phyloP scores from a whole-genome alignment of 1,284 basidiomycete genomes.

The Trichosporon sp. region DNA sequence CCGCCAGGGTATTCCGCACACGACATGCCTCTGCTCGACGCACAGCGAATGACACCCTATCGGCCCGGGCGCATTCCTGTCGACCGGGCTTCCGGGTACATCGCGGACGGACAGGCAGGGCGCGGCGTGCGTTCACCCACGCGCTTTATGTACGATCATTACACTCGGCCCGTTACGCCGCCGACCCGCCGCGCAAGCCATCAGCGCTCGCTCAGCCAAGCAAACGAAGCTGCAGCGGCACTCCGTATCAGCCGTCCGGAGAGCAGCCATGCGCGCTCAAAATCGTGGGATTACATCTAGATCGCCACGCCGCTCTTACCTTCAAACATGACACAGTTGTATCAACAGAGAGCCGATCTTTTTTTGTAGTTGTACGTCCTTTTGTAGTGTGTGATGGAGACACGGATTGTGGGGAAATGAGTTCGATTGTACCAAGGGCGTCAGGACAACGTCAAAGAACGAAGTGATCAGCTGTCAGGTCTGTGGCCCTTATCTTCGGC shows the following conservation, averaged over 20 bases:
- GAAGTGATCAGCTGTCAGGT: too few species aligned
- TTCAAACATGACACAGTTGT: too few species aligned
- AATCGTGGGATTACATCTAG: neutral
- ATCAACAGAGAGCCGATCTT: too few species aligned
- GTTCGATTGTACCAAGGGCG: too few species aligned
- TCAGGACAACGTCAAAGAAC: too few species aligned
- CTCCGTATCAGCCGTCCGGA: neutral
- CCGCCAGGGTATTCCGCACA: neutral
- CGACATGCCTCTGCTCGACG: neutral
- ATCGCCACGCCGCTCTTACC: too few species aligned
- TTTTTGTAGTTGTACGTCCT: neutral
- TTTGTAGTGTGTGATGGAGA: too few species aligned
- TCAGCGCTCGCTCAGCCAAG: slow-evolving; percentile 1
- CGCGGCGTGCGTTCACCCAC: neutral
- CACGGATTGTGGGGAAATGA: too few species aligned
- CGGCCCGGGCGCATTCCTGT: neutral
- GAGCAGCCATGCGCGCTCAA: neutral
- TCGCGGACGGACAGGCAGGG: neutral
- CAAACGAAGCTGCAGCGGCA: neutral
- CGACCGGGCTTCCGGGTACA: neutral
- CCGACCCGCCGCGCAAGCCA: slow-evolving; percentile 3
- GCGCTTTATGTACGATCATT: neutral
- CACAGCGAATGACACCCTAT: neutral
- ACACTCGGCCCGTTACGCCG: neutral
- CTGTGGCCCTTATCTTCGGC: too few species aligned